Evolutionary conservation across 768 basidiomycete species (phyloP).

Genomic region (Suillus subalutaceus): DNA sequence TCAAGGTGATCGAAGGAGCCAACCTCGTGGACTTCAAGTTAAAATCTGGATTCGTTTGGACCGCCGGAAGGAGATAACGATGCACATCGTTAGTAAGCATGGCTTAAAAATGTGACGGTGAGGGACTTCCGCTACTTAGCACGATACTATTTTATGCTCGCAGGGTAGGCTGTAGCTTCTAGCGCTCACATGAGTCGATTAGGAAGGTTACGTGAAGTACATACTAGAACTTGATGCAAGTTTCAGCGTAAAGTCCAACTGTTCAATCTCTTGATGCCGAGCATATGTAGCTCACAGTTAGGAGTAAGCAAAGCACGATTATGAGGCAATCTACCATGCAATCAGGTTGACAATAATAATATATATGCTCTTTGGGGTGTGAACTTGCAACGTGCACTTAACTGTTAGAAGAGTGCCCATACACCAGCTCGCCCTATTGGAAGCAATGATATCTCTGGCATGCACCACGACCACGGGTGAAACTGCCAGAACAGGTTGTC

Average conservation of each 20-base stretch:
- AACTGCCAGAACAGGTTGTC: slow-evolving; percentile 26
- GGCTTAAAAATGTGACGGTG: neutral
- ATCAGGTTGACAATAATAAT: neutral
- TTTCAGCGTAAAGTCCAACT: neutral
- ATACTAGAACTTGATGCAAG: neutral
- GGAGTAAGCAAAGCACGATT: neutral
- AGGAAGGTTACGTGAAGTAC: neutral
- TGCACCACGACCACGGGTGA: slow-evolving; percentile 26
- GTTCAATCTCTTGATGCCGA: neutral
- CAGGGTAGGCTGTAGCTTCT: neutral
- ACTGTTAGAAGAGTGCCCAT: slow-evolving; percentile 26
- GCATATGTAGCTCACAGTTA: neutral
- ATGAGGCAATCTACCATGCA: neutral
- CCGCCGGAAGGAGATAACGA: neutral
- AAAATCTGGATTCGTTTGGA: neutral
- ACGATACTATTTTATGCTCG: neutral
- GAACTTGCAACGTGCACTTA: neutral
- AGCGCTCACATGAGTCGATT: neutral
- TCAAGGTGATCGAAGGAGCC: neutral
- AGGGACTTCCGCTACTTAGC: neutral
- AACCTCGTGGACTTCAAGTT: neutral
- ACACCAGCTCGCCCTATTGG: slow-evolving; percentile 18
- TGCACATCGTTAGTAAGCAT: neutral
- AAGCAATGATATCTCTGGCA: no score
- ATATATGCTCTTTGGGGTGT: neutral